A percentile compares a stretch with the other conserved stretches of the same genome.
Evolutionary conservation across 306 rosid genomes (phyloP).

Genomic region (Prinsepia uniflora): DNA sequence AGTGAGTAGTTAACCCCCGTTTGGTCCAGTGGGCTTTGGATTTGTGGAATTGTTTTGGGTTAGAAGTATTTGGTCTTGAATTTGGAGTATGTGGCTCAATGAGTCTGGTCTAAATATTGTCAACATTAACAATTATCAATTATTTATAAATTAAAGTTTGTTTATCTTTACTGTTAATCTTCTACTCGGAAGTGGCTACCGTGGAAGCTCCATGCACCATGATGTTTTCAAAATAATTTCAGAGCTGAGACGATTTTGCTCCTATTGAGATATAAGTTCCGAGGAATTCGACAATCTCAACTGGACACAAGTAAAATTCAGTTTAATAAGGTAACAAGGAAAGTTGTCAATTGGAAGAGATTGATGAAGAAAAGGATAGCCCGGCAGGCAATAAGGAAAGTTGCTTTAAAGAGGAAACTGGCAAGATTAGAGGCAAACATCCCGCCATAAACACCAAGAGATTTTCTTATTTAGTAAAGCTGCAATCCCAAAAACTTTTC

Average conservation of each 20-base stretch:
- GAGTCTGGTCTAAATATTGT: no score
- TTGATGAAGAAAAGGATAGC: constrained; percentile 19
- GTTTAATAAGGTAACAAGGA: constrained; percentile 50
- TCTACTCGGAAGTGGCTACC: no score
- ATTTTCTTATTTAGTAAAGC: constrained; percentile 60
- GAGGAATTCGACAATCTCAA: constrained; percentile 77
- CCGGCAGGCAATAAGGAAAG: constrained; percentile 29
- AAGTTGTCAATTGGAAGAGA: constrained; percentile 9
- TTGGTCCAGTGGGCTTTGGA: no score
- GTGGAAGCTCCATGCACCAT: no score
- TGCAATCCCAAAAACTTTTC: neutral
- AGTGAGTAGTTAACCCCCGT: no score
- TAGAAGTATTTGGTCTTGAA: no score
- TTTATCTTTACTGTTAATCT: no score
- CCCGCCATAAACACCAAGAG: constrained; percentile 36
- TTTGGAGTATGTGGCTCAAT: no score
- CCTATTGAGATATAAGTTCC: constrained; percentile 77
- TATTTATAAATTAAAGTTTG: no score
- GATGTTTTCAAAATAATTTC: no score
- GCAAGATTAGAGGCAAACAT: constrained; percentile 33
- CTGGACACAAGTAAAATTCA: constrained; percentile 92
- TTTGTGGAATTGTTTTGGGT: no score
- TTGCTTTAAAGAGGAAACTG: constrained; percentile 28
- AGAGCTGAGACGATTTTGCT: constrained; percentile 78
- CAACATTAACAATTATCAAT: no score